Conservation (phyloP, 345 rosid genomes). For the Rhizophora apiculata region DNA sequence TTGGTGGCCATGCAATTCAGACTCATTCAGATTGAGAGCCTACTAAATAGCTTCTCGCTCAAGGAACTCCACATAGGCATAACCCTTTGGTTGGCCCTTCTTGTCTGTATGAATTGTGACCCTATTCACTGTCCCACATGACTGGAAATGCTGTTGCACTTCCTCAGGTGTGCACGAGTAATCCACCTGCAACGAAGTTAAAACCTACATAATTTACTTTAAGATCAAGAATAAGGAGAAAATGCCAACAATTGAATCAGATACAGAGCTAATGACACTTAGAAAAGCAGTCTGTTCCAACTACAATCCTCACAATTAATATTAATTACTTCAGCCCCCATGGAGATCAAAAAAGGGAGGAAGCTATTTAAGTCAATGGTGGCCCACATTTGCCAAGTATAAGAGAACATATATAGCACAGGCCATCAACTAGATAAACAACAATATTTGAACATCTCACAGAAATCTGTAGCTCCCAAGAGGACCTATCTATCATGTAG, state of each 20-base stretch:
- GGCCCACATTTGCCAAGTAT: too few relatives aligned
- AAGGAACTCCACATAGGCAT: conserved; percentile 73
- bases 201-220: background rate
- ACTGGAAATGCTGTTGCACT: conserved; percentile 76
- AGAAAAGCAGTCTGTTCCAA: background rate
- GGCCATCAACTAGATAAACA: too few relatives aligned
- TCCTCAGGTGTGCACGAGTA: conserved; percentile 73
- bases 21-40: conserved; percentile 61
- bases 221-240: background rate
- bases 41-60: conserved; percentile 63
- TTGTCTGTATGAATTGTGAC: conserved; percentile 67
- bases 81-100: conserved; percentile 73
- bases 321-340: too few relatives aligned
- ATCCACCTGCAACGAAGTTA: conserved; percentile 48
- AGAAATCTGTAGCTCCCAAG: too few relatives aligned
- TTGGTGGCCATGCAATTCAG: conserved; percentile 68
- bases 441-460: too few relatives aligned
- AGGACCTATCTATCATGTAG: too few relatives aligned
- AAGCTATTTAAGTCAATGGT: too few relatives aligned
- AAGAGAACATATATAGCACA: too few relatives aligned
- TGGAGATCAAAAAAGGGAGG: too few relatives aligned
- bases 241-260: background rate
- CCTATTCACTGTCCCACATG: conserved; percentile 72
- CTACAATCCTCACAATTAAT: background rate
- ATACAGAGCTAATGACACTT: background rate